Percentiles rank a stretch among this genome's conserved stretches.
These are phyloP conservation scores for Melaleuca alternifolia DNA, from an alignment of 345 rosid genomes.

Conservation along the genomic window DNA sequence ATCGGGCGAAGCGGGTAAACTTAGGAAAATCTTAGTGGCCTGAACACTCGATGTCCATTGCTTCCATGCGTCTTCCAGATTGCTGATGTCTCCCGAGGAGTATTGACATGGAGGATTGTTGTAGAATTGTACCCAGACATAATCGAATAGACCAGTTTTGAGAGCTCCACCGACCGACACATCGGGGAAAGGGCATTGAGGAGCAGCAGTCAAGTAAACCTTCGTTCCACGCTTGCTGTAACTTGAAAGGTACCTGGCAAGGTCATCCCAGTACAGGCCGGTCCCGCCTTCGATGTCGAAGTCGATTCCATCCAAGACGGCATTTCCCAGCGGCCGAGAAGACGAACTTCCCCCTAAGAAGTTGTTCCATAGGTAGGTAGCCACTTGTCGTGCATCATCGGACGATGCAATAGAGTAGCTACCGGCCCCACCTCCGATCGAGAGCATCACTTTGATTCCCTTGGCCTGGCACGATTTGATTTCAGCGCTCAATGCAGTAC, in stretches of 20 bases:
- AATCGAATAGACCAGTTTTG: slow-evolving; percentile 37
- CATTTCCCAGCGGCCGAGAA: slow-evolving; percentile 39
- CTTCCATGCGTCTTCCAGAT: slow-evolving; percentile 37
- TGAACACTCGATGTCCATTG: slow-evolving; percentile 35
- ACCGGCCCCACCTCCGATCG: slow-evolving; percentile 45
- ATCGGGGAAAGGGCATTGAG: slow-evolving; percentile 63
- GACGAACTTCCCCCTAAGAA: slow-evolving; percentile 6
- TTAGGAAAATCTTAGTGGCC: slow-evolving; percentile 27
- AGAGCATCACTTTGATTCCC: slow-evolving; percentile 52
- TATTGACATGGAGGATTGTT: slow-evolving; percentile 53
- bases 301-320: slow-evolving; percentile 47
- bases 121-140: slow-evolving; percentile 56
- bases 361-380: slow-evolving; percentile 11
- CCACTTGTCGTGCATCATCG: slow-evolving; percentile 29
- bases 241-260: slow-evolving; percentile 22
- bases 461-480: slow-evolving; percentile 29
- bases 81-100: slow-evolving; percentile 12
- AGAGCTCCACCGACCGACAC: slow-evolving; percentile 29
- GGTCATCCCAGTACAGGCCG: slow-evolving; percentile 28
- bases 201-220: slow-evolving; percentile 54
- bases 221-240: slow-evolving; percentile 22
- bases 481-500: slow-evolving; percentile 18
- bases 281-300: slow-evolving; percentile 41
- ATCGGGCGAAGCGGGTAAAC: slow-evolving; percentile 45
- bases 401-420: slow-evolving; percentile 34